Percentiles rank a stretch among this genome's conserved stretches.
These are phyloP conservation scores for Drosera capensis DNA, from an alignment of 148 eudicot genomes.

Conservation along the genomic window DNA sequence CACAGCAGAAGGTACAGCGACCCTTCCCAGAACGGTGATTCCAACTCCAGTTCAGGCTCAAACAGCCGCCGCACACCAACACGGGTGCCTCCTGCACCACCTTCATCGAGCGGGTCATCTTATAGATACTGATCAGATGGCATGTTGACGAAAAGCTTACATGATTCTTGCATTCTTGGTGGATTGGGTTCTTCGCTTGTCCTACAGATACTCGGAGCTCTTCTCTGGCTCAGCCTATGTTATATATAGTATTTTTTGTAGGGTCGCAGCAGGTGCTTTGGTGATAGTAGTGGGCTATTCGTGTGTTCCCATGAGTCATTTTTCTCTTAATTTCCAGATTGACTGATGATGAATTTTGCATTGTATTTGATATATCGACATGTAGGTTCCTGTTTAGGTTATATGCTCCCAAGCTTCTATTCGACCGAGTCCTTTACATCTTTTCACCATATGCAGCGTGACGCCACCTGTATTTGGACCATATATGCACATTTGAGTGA, in stretches of 20 bases:
- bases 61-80: constrained; percentile 75
- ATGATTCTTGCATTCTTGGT: constrained; percentile 31
- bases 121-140: constrained; percentile 53
- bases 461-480: too few species aligned
- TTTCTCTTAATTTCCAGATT: too few species aligned
- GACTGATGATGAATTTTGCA: too few species aligned
- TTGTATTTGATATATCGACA: too few species aligned
- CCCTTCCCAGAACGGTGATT: constrained; percentile 78
- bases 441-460: too few species aligned
- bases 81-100: constrained; percentile 91
- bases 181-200: constrained; percentile 21
- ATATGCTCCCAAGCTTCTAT: too few species aligned
- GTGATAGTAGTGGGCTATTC: too few species aligned
- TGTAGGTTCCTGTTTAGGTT: too few species aligned
- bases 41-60: constrained; percentile 18
- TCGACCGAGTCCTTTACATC: too few species aligned
- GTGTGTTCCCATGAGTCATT: too few species aligned
- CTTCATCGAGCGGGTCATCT: constrained; percentile 33
- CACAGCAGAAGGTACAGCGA: constrained; percentile 67
- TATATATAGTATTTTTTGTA: constrained; percentile 26
- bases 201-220: constrained; percentile 16
- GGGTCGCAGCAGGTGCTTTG: constrained; percentile 29
- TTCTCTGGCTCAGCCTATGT: constrained; percentile 18
- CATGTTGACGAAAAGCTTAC: background rate
- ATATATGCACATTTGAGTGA: too few species aligned